Evolutionary conservation across 106 monocot species (phyloP), one percentile per base, ranked within the genome.

Genomic region (Allium cepa): DNA sequence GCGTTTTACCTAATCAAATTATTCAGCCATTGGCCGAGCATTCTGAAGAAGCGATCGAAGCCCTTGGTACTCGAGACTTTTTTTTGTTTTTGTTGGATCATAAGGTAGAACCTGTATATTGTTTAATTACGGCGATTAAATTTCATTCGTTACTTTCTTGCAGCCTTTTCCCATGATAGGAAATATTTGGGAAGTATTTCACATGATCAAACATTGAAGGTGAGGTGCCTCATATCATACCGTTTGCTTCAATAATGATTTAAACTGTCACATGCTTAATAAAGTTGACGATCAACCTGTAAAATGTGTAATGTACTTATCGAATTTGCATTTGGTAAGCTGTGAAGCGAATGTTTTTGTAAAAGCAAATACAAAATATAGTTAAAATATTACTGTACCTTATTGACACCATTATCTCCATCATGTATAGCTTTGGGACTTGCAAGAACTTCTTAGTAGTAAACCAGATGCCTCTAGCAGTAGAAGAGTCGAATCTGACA

Each of bases 151-250:
- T 62, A 67, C 81, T 63, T 64, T 8, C 11, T 62, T 56, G 18
- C 81, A 99, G 99, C 84, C 26, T 82, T 99, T 53, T 99, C 99
- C 60, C 75, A 73, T 80, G 99, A 93, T 74, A 87, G 71, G 60
- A 83, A 99, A 57, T 85, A 81, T 79, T 79, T 99, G 51, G 97
- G 88, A 53, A 93, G 99, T 72, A 90, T 99, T 81, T 99, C 99
- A 65, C 90, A 90, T 83, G 93, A 93, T 75, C 77, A 87, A 76
- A 93, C 87, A 79, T 61, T 93, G 57, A 99, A 99, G 88, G 97
- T 99, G 50, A 15, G 26, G 8, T 57, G 27, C 16, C 53, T 53
- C 13, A 53, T 13, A 53, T 53, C 13, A 13, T 53, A 10, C 10
- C 47, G 47, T 36, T 46, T 64, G 10, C 47, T 12, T 8, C 47